Base-by-base conservation (phyloP, 768 basidiomycete species). In the Lactifluus volemus region DNA sequence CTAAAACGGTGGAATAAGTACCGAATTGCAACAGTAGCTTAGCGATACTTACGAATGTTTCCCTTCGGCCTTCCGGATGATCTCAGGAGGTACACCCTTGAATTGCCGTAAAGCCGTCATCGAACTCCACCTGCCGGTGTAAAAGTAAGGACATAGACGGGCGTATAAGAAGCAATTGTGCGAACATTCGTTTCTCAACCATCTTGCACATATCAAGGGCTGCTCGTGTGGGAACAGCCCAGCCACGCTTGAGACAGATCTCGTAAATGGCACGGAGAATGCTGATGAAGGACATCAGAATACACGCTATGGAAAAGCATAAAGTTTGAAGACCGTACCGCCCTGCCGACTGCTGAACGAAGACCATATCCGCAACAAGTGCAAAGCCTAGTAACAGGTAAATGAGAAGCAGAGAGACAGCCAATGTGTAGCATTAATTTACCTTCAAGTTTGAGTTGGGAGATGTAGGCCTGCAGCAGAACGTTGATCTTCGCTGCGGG, bases 81-180 rank as follows among this genome's bases (percentile, higher is more conserved):
- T 85, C 50, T 96, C 92, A 19, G 79, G 71, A 0, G 93, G 95
- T 0, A 96, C 86, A 65, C 88, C 87, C 71, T 88, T 92, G 80
- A 98, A 98, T 71, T 99, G 97, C 41, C 97, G 83, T 41, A 98
- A 79, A 8, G 96, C 95, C 0, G 95, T 94, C 95, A 98, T 98
- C 0, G 94, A 94, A 38, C 86, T 85, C 96, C 96, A 98, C 89
- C 91, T 94, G 57, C 12, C 10, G 41, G 51, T n/a, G 45, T 30
- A 25, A 53, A 48, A 38, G 41, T 5, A 29, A 5, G 17, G 1
- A 7, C 47, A 10, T 1, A 17, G 6, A 57, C 38, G 29, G 32
- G 12, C 29, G 49, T 58, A 19, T 4, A 41, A 34, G 12, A 30
- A 25, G 12, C 0, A 1, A 11, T 21, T 5, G 6, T 2, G 74